Evolutionary conservation across 2,329 filamentous ascomycete genomes (phyloP), one percentile per base, ranked within the genome.

Genomic region (Chaetomium sp.): DNA sequence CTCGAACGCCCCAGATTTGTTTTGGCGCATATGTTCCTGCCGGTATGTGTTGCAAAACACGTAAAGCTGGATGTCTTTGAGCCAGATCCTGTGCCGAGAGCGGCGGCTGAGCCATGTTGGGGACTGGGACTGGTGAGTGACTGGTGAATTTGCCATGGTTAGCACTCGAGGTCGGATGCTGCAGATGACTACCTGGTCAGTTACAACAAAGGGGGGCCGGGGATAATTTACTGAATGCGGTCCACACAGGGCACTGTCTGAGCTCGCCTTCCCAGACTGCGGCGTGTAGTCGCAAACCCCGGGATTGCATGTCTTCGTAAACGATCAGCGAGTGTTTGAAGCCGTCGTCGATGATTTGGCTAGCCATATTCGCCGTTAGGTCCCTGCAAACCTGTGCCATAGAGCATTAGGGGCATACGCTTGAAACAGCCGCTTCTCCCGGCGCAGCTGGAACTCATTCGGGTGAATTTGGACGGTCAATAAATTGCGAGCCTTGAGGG

Each of bases 161-260:
- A 50, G 64, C 50, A 25, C 31, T 19, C 19, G 21, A 38, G 19
- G 12, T 13, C 31, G 42, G 31, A 9, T 42, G 29, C 16, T 19
- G 25, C 19, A 45, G 4, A 42, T 23, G 45, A 19, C 29, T 2
- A 7, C 4, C 31, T 5, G 25, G n/a, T 12, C n/a, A 23, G 27
- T 8, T 8, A 9, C 3, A 31, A 25, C n/a, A 47, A 49, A 6
- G 29, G 50, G 9, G 51, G n/a, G 19, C 9, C 23, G 12, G 1
- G 42, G 1, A 2, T 23, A 55, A 70, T 81, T 29, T 76, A 87
- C 85, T 76, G 70, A 89, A 89, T 2, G 86, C 85, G 2, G 86
- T 88, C 86, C 86, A 89, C 9, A 89, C 80, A 1, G 86, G 86
- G 69, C 84, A 86, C 58, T 78, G 77, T 33, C 76, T 78, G 57